Conservation (phyloP, 2,329 filamentous ascomycete genomes). For the Lasiodiplodia sp. region DNA sequence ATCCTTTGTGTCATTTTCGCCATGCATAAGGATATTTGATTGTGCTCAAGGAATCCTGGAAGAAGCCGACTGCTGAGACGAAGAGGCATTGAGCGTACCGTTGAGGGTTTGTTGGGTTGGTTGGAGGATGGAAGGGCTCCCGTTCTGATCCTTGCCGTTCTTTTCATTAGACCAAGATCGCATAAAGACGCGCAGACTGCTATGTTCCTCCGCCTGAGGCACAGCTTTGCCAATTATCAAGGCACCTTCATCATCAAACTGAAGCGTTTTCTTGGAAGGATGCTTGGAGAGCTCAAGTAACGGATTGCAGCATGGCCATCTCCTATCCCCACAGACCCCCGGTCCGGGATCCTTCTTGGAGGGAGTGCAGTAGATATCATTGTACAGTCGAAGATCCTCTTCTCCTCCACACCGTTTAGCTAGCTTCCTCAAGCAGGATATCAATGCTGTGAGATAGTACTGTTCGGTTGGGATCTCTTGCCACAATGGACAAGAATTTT, state of each 20-base stretch:
- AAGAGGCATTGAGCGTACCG: too few relatives aligned
- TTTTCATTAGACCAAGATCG: too few relatives aligned
- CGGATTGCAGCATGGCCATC: neutral
- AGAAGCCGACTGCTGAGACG: too few relatives aligned
- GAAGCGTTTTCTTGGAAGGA: neutral
- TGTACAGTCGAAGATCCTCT: neutral
- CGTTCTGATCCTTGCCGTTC: too few relatives aligned
- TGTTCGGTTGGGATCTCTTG: neutral
- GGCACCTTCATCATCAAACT: neutral
- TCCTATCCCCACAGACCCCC: neutral
- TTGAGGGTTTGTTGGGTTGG: too few relatives aligned
- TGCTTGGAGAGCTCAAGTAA: neutral
- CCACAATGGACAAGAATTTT: fast-evolving
- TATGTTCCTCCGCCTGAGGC: neutral
- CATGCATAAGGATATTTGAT: too few relatives aligned
- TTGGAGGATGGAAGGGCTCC: too few relatives aligned
- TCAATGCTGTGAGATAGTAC: neutral
- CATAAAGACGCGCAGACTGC: too few relatives aligned
- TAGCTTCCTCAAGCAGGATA: neutral
- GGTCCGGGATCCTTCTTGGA: neutral
- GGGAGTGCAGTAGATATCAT: neutral
- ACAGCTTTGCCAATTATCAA: neutral
- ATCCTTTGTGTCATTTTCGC: too few relatives aligned
- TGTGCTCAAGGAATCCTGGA: too few relatives aligned
- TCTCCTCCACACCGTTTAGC: neutral